These are phyloP conservation scores for Bjerkandera adusta DNA, from an alignment of 1,284 basidiomycete genomes.

Conservation along the genomic window DNA sequence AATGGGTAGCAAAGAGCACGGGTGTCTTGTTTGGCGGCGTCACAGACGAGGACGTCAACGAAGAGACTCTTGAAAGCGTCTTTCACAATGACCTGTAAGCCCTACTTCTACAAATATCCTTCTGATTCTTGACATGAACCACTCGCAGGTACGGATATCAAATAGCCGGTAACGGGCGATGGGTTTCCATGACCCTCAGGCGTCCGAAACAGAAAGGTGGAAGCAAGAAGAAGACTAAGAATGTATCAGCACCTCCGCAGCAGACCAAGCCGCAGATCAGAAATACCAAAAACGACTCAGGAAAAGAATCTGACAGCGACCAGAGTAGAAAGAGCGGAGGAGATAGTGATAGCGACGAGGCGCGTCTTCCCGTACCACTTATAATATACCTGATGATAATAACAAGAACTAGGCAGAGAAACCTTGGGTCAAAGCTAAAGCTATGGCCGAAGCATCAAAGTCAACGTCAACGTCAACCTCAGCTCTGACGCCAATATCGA, in stretches of 20 bases:
- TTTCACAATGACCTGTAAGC: conserved; percentile 85
- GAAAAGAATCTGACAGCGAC: conserved; percentile 29
- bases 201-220: conserved; percentile 53
- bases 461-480: conserved; percentile 16
- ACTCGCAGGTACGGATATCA: conserved; percentile 75
- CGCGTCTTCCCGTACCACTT: no score
- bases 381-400: no score
- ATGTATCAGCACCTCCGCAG: conserved; percentile 14
- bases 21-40: conserved; percentile 92
- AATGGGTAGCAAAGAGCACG: conserved; percentile 68
- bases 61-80: conserved; percentile 82
- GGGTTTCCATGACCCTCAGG: conserved; percentile 78
- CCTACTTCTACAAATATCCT: background rate
- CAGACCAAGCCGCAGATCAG: background rate
- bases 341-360: conserved; percentile 28
- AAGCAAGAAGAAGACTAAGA: conserved; percentile 39
- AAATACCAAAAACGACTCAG: background rate
- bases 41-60: conserved; percentile 84
- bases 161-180: conserved; percentile 73
- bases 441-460: background rate
- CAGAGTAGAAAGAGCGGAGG: conserved; percentile 34
- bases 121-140: background rate
- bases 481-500: background rate
- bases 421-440: conserved; percentile 3
- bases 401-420: conserved; percentile 19